These are phyloP conservation scores for Didymella arachidicola DNA, from an alignment of 2,329 filamentous ascomycete species.

Conservation along the genomic window DNA sequence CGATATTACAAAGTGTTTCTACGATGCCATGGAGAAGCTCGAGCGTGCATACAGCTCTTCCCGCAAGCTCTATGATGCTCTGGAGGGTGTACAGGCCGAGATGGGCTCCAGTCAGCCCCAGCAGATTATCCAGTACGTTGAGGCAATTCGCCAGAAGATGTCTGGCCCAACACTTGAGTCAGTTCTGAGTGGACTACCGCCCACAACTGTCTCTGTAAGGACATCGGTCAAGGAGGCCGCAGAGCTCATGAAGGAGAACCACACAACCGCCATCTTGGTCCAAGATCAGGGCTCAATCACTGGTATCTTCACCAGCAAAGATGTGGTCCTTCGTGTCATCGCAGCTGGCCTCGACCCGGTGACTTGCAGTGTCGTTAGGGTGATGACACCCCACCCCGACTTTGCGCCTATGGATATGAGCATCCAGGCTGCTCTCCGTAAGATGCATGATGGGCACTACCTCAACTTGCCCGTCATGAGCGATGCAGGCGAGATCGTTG, in stretches of 20 bases:
- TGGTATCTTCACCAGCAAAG: constrained; percentile 99
- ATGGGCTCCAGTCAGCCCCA: constrained; percentile 94
- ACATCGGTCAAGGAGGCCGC: constrained; percentile 97
- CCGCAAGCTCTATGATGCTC: constrained; percentile 95
- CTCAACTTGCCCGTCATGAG: constrained; percentile 99
- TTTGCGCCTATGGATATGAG: constrained; percentile 99
- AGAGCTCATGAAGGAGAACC: constrained; percentile 97
- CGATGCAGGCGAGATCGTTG: constrained; percentile 93
- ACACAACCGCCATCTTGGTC: constrained; percentile 94
- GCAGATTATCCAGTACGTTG: constrained; percentile 98
- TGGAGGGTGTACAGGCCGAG: constrained; percentile 97
- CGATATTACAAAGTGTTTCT: constrained; percentile 99
- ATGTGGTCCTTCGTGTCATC: constrained; percentile 97
- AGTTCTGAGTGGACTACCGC: constrained; percentile 88
- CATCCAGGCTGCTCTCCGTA: constrained; percentile 95
- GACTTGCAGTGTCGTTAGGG: constrained; percentile 95
- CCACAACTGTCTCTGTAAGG: constrained; percentile 91
- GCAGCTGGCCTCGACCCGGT: constrained; percentile 92
- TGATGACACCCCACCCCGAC: constrained; percentile 99
- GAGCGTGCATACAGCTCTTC: constrained; percentile 97
- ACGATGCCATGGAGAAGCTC: constrained; percentile 99
- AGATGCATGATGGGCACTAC: constrained; percentile 99
- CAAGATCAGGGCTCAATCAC: constrained; percentile 98
- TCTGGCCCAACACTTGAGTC: constrained; percentile 95
- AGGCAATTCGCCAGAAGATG: constrained; percentile 95